phyloP scores from a whole-genome alignment of 2,329 filamentous ascomycete species.

The Pseudogymnoascus sp. region DNA sequence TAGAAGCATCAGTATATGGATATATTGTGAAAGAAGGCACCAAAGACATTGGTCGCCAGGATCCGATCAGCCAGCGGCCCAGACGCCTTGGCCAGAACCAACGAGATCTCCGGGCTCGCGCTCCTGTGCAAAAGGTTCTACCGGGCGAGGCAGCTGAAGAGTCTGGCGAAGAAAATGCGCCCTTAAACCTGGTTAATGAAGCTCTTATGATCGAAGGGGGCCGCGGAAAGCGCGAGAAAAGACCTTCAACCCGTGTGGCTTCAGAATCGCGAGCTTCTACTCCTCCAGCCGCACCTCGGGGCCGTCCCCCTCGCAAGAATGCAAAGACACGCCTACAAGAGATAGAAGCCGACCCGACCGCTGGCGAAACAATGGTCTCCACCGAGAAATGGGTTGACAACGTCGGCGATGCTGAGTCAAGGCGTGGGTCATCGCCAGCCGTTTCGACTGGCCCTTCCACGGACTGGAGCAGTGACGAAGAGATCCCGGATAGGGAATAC shows the following conservation, averaged over 20 bases:
- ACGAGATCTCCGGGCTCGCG: slow-evolving; percentile 5
- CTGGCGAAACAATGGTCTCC: slow-evolving; percentile 7
- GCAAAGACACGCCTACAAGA: slow-evolving; percentile 6
- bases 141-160: slow-evolving; percentile 18
- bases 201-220: slow-evolving; percentile 12
- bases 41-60: slow-evolving; percentile 51
- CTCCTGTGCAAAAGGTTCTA: slow-evolving; percentile 10
- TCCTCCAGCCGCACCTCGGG: slow-evolving; percentile 17
- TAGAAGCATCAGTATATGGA: slow-evolving; percentile 53
- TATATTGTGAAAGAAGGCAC: slow-evolving; percentile 55
- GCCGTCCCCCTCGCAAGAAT: not conserved
- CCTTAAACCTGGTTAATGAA: not conserved
- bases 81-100: slow-evolving; percentile 13
- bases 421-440: not conserved
- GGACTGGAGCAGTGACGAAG: slow-evolving; percentile 3
- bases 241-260: not conserved
- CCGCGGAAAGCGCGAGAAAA: slow-evolving; percentile 12
- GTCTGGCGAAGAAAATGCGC: slow-evolving; percentile 4
- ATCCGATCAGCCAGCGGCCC: slow-evolving; percentile 45
- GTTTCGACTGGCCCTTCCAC: not conserved
- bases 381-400: slow-evolving; percentile 5
- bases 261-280: slow-evolving; percentile 18
- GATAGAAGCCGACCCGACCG: slow-evolving; percentile 5
- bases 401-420: not conserved
- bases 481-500: not conserved